Conservation (phyloP, 192 early-diverging fungal genomes). For the Umbelopsis isabellina region DNA sequence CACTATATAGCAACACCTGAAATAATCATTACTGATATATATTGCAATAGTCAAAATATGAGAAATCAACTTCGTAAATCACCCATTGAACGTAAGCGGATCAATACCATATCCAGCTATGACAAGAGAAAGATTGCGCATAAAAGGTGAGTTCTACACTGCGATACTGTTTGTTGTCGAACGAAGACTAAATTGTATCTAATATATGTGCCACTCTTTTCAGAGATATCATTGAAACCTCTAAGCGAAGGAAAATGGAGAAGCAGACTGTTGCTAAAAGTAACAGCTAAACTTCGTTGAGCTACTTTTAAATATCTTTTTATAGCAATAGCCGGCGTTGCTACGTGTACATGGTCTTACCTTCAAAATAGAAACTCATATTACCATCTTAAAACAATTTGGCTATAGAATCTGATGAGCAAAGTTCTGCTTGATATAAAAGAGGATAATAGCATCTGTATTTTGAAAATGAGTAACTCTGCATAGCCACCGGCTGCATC, state of each 20-base stretch:
- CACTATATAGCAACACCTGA: not conserved
- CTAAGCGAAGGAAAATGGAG: conserved; percentile 41
- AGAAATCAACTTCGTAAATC: conserved; percentile 73
- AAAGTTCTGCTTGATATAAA: no score
- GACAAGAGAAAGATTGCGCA: conserved; percentile 71
- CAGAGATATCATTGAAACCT: conserved; percentile 44
- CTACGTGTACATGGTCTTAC: conserved; percentile 1
- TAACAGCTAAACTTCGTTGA: not conserved
- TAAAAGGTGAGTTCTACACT: conserved; percentile 56
- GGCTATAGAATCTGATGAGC: no score
- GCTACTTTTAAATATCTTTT: no score
- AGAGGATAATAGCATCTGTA: no score
- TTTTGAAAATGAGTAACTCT: no score
- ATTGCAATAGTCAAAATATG: conserved; percentile 51
- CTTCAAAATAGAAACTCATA: not conserved
- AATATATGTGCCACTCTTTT: not conserved
- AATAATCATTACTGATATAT: not conserved
- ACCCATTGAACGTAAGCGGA: conserved; percentile 72
- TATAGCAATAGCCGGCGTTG: conserved; percentile 1
- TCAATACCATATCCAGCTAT: conserved; percentile 79
- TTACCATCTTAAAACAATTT: no score
- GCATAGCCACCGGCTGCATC: no score
- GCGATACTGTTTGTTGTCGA: not conserved
- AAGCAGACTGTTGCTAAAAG: conserved; percentile 9
- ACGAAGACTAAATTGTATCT: not conserved